Evolutionary conservation across 1,284 basidiomycete genomes (phyloP).

Genomic region (Ustilago hordei): DNA sequence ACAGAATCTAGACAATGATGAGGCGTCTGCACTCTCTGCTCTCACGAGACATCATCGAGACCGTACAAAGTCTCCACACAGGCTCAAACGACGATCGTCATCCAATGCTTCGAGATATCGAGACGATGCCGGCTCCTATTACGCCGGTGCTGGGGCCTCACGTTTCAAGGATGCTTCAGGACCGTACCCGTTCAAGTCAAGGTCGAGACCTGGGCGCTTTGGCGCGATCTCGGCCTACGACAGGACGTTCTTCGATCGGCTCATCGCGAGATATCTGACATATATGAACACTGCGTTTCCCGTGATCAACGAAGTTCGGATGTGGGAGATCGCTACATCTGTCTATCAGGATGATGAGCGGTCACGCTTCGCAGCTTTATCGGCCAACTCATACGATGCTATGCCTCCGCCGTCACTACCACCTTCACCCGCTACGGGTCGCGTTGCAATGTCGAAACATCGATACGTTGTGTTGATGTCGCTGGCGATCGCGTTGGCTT

Average conservation of each 20-base stretch:
- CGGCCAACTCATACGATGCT: conserved; percentile 13
- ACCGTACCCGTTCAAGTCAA: conserved; percentile 19
- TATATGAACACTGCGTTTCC: conserved; percentile 51
- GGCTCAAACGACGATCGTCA: conserved; percentile 38
- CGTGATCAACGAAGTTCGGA: conserved; percentile 33
- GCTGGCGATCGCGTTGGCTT: conserved; percentile 41
- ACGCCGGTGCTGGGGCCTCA: conserved; percentile 10
- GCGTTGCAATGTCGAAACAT: conserved; percentile 30
- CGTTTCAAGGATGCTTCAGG: conserved; percentile 16
- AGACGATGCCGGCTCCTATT: conserved; percentile 23
- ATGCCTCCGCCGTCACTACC: conserved; percentile 44
- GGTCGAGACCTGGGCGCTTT: conserved; percentile 22
- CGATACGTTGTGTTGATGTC: conserved; percentile 41
- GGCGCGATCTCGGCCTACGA: conserved; percentile 42
- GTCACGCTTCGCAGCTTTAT: conserved; percentile 17
- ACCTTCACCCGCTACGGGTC: conserved; percentile 15
- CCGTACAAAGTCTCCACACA: conserved; percentile 29
- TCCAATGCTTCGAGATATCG: conserved; percentile 42
- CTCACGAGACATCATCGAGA: conserved; percentile 33
- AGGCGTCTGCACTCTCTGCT: conserved; percentile 36
- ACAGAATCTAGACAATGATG: conserved; percentile 41
- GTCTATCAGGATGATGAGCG: conserved; percentile 40
- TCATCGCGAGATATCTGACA: conserved; percentile 41
- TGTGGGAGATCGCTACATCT: conserved; percentile 32
- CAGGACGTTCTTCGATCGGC: conserved; percentile 39